phyloP scores from a whole-genome alignment of 2,329 filamentous ascomycete species.

The Dothidotthia symphoricarpi region DNA sequence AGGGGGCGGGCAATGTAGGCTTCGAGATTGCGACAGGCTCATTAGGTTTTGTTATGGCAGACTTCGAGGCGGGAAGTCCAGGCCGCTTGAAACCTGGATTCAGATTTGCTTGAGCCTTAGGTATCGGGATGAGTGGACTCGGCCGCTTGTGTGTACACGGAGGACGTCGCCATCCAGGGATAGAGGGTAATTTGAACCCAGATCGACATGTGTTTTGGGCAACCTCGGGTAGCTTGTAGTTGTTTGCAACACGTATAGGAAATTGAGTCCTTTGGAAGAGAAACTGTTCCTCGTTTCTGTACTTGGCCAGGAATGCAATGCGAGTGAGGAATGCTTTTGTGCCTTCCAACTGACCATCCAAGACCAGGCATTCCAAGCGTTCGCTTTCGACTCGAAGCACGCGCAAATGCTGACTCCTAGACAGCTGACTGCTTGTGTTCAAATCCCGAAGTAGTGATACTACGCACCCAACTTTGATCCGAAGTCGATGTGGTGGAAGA shows the following conservation, averaged over 20 bases:
- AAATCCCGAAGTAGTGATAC: slow-evolving; percentile 30
- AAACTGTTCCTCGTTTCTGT: slow-evolving; percentile 28
- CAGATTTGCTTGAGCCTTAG: slow-evolving; percentile 5
- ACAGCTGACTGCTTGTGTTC: slow-evolving; percentile 30
- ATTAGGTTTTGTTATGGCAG: not conserved
- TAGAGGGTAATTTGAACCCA: slow-evolving; percentile 23
- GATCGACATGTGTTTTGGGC: slow-evolving; percentile 11
- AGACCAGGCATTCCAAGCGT: slow-evolving; percentile 33
- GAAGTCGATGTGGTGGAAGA: slow-evolving; percentile 36
- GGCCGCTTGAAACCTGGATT: slow-evolving; percentile 29
- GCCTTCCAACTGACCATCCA: slow-evolving; percentile 36
- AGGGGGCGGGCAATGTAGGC: not conserved
- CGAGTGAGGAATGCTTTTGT: slow-evolving; percentile 34
- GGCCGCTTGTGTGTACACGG: slow-evolving; percentile 10
- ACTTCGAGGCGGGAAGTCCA: slow-evolving; percentile 25
- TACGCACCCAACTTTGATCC: slow-evolving; percentile 36
- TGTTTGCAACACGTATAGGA: slow-evolving; percentile 31
- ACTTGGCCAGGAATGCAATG: slow-evolving; percentile 27
- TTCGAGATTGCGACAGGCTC: not conserved
- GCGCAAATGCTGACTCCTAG: slow-evolving; percentile 35
- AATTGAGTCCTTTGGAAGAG: slow-evolving; percentile 34
- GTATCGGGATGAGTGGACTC: not conserved
- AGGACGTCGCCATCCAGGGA: slow-evolving; percentile 8
- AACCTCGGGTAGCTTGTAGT: slow-evolving; percentile 6
- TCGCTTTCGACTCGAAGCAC: slow-evolving; percentile 29